These are phyloP conservation scores for Daldinia sp. DNA, from an alignment of 2,329 filamentous ascomycete genomes.

Conservation along the genomic window DNA sequence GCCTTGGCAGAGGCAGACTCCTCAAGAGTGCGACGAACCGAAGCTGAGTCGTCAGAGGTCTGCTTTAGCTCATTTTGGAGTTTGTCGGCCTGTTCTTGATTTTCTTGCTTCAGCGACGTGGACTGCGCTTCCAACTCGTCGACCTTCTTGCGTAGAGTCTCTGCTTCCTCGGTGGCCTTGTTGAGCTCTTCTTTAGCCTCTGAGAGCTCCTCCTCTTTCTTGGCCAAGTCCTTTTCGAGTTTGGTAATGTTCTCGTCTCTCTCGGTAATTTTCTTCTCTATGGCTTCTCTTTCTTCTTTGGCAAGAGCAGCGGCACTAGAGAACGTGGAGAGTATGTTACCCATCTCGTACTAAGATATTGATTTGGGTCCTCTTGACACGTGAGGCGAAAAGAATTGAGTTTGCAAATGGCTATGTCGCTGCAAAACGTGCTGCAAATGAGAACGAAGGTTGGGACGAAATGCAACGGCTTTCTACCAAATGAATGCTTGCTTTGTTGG, in stretches of 20 bases:
- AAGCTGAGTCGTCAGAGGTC: conserved; percentile 47
- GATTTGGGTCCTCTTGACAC: conserved; percentile 1
- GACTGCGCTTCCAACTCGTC: conserved; percentile 52
- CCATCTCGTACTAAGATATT: conserved; percentile 47
- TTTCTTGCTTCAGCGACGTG: conserved; percentile 51
- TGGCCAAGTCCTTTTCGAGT: conserved; percentile 54
- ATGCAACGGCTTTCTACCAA: conserved; percentile 21
- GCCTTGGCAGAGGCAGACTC: conserved; percentile 34
- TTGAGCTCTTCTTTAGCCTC: conserved; percentile 56
- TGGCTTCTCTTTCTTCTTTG: conserved; percentile 46
- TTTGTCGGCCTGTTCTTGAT: conserved; percentile 51
- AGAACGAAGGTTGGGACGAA: conserved; percentile 12
- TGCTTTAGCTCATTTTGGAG: conserved; percentile 54
- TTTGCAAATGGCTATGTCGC: conserved; percentile 1
- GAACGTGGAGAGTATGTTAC: conserved; percentile 57
- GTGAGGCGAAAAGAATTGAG: conserved; percentile 1
- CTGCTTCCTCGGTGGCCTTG: conserved; percentile 55
- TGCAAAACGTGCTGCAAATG: conserved; percentile 1
- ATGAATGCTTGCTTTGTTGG: conserved; percentile 27
- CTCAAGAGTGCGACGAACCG: conserved; percentile 39
- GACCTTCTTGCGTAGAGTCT: conserved; percentile 56
- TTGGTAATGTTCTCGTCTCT: conserved; percentile 51
- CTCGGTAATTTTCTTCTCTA: conserved; percentile 39
- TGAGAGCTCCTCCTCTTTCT: conserved; percentile 48
- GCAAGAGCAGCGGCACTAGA: conserved; percentile 50